Conservation (phyloP, 192 early-diverging fungal species). For the Dispira parvispora region DNA sequence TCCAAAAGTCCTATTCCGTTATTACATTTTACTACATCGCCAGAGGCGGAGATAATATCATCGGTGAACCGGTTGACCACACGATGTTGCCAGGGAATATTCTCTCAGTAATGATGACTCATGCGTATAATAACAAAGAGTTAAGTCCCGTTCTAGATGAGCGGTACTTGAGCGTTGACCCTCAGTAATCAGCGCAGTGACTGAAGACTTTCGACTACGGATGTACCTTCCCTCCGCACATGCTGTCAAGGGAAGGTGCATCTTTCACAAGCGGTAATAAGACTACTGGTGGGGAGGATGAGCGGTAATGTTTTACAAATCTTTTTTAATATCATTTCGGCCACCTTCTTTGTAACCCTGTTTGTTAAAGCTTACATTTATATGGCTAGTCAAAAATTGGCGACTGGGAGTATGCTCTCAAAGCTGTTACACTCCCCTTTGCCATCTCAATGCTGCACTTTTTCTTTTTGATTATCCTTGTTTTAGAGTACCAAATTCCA, state of each 20-base stretch:
- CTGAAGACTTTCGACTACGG: background rate
- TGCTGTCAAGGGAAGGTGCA: too few relatives aligned
- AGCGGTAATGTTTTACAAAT: too few relatives aligned
- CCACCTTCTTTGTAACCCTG: too few relatives aligned
- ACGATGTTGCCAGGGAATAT: background rate
- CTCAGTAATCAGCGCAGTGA: background rate
- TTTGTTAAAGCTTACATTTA: background rate
- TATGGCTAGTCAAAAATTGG: background rate
- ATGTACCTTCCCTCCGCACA: too few relatives aligned
- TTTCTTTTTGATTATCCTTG: too few relatives aligned
- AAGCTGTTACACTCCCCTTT: too few relatives aligned
- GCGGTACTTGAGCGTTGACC: background rate
- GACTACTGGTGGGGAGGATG: too few relatives aligned
- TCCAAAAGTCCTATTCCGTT: constrained; percentile 25
- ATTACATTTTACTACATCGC: constrained; percentile 38
- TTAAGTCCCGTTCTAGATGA: background rate
- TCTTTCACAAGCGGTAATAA: too few relatives aligned
- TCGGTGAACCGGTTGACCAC: constrained; percentile 15
- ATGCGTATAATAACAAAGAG: background rate
- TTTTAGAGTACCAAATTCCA: background rate
- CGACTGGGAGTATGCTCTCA: background rate
- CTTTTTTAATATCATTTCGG: too few relatives aligned
- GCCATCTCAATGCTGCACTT: too few relatives aligned
- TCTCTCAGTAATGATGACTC: background rate
- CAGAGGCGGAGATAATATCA: constrained; percentile 39